Base-by-base conservation (phyloP, 1,284 basidiomycete genomes). In the Malassezia cuniculi region DNA sequence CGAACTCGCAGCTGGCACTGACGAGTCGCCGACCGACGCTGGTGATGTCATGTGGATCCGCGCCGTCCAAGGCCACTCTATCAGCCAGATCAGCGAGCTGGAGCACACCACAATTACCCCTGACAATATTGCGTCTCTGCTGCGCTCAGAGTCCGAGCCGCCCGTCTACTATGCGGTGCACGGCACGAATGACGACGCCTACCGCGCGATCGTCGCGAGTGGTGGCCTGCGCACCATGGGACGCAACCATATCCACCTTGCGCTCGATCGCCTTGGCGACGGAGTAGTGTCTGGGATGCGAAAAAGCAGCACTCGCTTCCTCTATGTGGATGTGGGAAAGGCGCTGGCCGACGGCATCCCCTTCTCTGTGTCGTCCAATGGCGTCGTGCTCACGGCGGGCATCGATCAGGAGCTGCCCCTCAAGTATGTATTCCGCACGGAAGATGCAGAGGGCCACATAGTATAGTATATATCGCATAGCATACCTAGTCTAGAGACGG, bases 51-150 rank as follows among this genome's bases (percentile, higher is more conserved):
- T 80, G 36, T 54, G 42, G 34, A 43, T 64, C 17, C 87, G 85
- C 32, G 90, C 90, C 0, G 85, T 85, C 48, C 90, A 95, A 69
- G 93, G 90, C 0, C 90, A 95, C 70, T 83, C 85, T 2, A 71
- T 89, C 27, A 50, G 45, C 25, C 19, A 37, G 28, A 36, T 55
- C 3, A 47, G 45, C 2, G 48, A 54, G 25, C 27, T 62, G 16
- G 31, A 47, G 12, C 53, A 58, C 21, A 34, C 34, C 1, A 24
- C 26, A 2, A 25, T 65, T 9, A 57, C 39, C 2, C 27, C 38
- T 7, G 30, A 36, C 15, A 65, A 55, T 33, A 39, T 63, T 15
- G 25, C 36, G 2, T 9, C 10, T 17, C 28, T 20, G 3, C 30
- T 34, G 12, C 22, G n/a, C 3, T 22, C 35, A 11, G 11, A 15